Conservation (phyloP, 1,284 basidiomycete species). For the Hymenochaete sp. region DNA sequence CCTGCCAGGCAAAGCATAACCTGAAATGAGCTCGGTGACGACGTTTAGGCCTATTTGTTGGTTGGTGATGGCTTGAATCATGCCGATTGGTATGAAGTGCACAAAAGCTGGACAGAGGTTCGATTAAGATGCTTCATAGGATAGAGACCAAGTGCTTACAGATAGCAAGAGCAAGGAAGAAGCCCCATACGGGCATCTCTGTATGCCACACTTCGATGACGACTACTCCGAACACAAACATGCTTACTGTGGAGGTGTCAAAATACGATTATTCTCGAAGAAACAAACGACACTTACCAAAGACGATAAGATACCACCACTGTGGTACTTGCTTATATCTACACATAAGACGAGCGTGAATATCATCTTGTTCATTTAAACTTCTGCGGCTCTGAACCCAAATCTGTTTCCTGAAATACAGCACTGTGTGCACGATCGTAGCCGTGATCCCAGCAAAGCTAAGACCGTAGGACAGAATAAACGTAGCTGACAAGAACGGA, state of each 20-base stretch:
- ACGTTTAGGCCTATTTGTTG: conserved; percentile 29
- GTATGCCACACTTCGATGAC: conserved; percentile 37
- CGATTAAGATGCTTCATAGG: conserved; percentile 34
- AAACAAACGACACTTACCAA: conserved; percentile 4
- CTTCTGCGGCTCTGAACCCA: conserved; percentile 49
- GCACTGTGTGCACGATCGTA: conserved; percentile 60
- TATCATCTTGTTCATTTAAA: conserved; percentile 66
- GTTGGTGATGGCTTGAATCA: conserved; percentile 35
- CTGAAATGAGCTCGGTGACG: conserved; percentile 28
- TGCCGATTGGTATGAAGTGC: conserved; percentile 33
- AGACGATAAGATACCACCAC: conserved; percentile 37
- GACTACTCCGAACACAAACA: conserved; percentile 32
- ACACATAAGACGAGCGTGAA: conserved; percentile 77
- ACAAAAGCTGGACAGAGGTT: conserved; percentile 28
- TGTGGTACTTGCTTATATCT: conserved; percentile 47
- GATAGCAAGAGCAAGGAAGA: conserved; percentile 16
- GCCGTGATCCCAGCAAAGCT: conserved; percentile 64
- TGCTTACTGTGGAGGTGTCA: conserved; percentile 21
- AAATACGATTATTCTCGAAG: not conserved
- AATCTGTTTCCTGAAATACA: conserved; percentile 75
- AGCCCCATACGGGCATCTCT: conserved; percentile 30
- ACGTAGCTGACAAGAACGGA: conserved; percentile 65
- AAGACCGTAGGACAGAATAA: conserved; percentile 60
- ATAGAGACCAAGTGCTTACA: conserved; percentile 19
- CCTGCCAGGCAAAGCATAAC: conserved; percentile 29